A percentile compares a stretch with the other conserved stretches of the same genome.
Evolutionary conservation across 805 yeast species (phyloP).

Genomic region (Metschnikowia chrysomelidarum): DNA sequence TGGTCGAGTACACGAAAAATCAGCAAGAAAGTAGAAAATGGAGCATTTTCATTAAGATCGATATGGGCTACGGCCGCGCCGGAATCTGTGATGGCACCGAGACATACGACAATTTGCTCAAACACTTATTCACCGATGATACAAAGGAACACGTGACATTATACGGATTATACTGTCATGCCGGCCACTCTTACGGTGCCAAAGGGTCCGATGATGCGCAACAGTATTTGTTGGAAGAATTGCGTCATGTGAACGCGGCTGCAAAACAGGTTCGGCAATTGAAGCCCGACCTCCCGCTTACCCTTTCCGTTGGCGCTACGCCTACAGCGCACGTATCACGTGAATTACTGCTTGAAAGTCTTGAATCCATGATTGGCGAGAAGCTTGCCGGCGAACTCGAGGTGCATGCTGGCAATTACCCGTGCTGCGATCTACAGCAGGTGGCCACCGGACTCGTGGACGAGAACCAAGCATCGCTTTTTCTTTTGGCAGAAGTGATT

Average conservation of each 20-base stretch:
- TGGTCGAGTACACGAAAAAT: slow-evolving; percentile 35
- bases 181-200: slow-evolving; percentile 70
- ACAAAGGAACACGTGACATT: slow-evolving; percentile 36
- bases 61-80: slow-evolving; percentile 72
- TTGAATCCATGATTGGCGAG: slow-evolving; percentile 20
- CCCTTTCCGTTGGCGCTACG: slow-evolving; percentile 76
- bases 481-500: slow-evolving; percentile 29
- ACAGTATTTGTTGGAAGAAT: slow-evolving; percentile 51
- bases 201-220: slow-evolving; percentile 46
- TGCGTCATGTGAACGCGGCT: slow-evolving; percentile 55
- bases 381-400: slow-evolving; percentile 48
- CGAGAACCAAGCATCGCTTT: slow-evolving; percentile 18
- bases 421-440: slow-evolving; percentile 74
- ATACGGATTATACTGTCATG: slow-evolving; percentile 75
- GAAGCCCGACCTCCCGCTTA: slow-evolving; percentile 39
- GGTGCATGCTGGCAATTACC: slow-evolving; percentile 80
- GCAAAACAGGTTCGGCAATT: slow-evolving; percentile 35
- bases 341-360: slow-evolving; percentile 20
- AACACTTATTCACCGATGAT: slow-evolving; percentile 1
- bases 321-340: slow-evolving; percentile 69
- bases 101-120: slow-evolving; percentile 26
- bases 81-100: slow-evolving; percentile 36
- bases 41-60: slow-evolving; percentile 66
- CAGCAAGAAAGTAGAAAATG: slow-evolving; percentile 42
- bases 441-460: slow-evolving; percentile 57